Base-by-base conservation (phyloP, 1,139 yeast species). In the Suhomyces anneliseae region DNA sequence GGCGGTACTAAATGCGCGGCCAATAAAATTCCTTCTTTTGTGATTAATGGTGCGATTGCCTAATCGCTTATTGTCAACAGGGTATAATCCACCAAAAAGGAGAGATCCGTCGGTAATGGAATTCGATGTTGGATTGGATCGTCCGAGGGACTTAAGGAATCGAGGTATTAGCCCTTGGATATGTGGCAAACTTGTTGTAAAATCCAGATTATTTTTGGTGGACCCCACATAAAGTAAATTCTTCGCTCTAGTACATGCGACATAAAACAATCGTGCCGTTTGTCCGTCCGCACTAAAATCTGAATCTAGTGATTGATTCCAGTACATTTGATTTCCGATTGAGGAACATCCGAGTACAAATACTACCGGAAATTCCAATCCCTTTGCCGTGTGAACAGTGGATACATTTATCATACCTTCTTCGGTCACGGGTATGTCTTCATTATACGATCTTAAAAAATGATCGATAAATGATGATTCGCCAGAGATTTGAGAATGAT, bases 321-420 rank as follows among this genome's bases (percentile, higher is more conserved):
- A 59, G 54, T 51, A 47, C 52, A 57, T 45, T 26, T 47, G 43
- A 36, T 36, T 33, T 24, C 39, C 35, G 40, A 38, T 39, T n/a
- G 44, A 38, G 10, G 47, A 54, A 27, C 65, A 58, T 10, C 79
- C 79, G 11, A 78, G 60, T 8, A 85, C 54, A 60, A 86, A 85
- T 0, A 84, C 90, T 11, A 84, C 71, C 0, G 90, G 90, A 56
- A 81, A 84, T 54, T 85, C 90, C 7, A 85, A 61, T 0, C 93
- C 92, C 56, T 85, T 86, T 1, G 90, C 82, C 1, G 87, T 74
- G 60, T 86, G 92, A 1, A 86, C 76, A 0, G 93, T 86, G 0
- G 87, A 81, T 2, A 82, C 56, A 45, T 79, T 81, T 7, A 82
- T 64, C 49, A 64, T 55, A 26, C 65, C 61, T 2, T 60, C 63